Evolutionary conservation across 495 filamentous ascomycete genomes (phyloP).

Genomic region (Aspergillus avenaceus): DNA sequence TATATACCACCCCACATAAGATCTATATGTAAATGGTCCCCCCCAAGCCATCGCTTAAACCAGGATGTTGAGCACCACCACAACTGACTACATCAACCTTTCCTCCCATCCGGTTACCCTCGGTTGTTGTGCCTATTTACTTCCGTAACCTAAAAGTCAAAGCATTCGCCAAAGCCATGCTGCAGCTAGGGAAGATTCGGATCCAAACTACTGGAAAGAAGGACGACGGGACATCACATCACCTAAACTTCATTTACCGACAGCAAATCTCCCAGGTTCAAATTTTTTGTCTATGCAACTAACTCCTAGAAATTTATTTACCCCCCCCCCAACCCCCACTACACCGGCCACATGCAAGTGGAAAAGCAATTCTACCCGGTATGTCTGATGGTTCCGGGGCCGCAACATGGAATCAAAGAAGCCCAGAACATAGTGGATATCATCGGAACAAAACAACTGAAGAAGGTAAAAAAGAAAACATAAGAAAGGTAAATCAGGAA

Average conservation of each 20-base stretch:
- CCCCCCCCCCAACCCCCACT: too few species aligned
- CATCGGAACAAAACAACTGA: conserved; percentile 17
- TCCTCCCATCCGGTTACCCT: neutral
- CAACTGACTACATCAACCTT: too few species aligned
- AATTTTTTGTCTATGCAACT: conserved; percentile 3
- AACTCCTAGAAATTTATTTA: neutral
- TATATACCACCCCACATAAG: too few species aligned
- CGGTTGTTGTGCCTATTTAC: neutral
- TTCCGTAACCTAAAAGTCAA: neutral
- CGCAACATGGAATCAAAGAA: neutral
- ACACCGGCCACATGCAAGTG: neutral
- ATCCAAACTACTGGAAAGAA: neutral
- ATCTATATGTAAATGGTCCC: too few species aligned
- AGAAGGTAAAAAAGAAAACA: conserved; percentile 10
- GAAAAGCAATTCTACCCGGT: neutral
- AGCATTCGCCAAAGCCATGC: neutral
- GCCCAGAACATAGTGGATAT: conserved; percentile 26
- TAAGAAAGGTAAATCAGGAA: conserved; percentile 12
- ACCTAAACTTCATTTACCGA: neutral
- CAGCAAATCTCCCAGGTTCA: neutral
- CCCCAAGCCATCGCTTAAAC: too few species aligned
- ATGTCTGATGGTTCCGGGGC: neutral
- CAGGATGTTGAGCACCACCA: too few species aligned
- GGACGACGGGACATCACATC: neutral
- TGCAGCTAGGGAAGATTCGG: neutral